A percentile compares a stretch with the other conserved stretches of the same genome.
Evolutionary conservation across 2,329 filamentous ascomycete species (phyloP).

Genomic region (Dothiorella sarmentorum): DNA sequence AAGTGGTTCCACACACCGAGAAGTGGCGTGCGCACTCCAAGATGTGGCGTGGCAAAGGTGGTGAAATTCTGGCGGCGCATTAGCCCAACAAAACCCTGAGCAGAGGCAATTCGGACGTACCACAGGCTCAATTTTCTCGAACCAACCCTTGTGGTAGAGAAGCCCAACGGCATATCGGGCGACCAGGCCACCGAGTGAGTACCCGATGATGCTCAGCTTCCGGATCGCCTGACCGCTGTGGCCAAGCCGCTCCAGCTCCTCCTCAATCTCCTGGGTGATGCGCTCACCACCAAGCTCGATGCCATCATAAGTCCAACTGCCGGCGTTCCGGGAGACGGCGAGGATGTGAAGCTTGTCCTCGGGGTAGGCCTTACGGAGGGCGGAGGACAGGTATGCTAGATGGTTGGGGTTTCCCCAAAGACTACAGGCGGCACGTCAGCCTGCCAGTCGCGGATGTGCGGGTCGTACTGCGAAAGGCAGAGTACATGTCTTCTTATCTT

Average conservation of each 20-base stretch:
- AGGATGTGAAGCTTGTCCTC: constrained; percentile 66
- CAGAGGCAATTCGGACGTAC: constrained; percentile 51
- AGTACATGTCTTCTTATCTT: constrained; percentile 33
- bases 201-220: constrained; percentile 83
- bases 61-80: constrained; percentile 69
- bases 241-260: constrained; percentile 52
- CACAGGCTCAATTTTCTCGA: constrained; percentile 76
- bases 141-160: constrained; percentile 73
- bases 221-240: constrained; percentile 66
- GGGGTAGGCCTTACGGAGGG: constrained; percentile 59
- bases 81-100: background rate
- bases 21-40: constrained; percentile 53
- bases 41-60: constrained; percentile 77
- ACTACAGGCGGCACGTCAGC: constrained; percentile 37
- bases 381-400: constrained; percentile 64
- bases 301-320: constrained; percentile 66
- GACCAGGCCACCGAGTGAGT: constrained; percentile 84
- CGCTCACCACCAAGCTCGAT: constrained; percentile 68
- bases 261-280: constrained; percentile 61
- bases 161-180: constrained; percentile 83
- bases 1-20: constrained; percentile 42
- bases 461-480: background rate
- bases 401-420: constrained; percentile 79
- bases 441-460: background rate
- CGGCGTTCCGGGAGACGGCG: constrained; percentile 68